Base-by-base conservation (phyloP, 2,329 filamentous ascomycete species). In the Monilinia vaccinii-corymbosi region DNA sequence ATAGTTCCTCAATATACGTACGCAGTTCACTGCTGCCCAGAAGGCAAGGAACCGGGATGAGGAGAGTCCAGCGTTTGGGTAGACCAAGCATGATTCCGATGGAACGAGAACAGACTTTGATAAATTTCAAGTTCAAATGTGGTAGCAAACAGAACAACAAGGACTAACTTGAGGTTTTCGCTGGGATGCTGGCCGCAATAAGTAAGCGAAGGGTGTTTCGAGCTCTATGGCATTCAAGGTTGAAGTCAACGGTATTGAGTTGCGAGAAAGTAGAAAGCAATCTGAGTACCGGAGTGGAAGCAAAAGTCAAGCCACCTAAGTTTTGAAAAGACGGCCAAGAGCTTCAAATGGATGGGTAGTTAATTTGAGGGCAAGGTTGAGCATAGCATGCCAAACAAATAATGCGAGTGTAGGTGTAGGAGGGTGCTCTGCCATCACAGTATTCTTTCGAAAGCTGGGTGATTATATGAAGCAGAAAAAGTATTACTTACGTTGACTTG, bases 401-500 rank as follows among this genome's bases (percentile, higher is more conserved):
- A 14, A 3, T 51, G 34, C 0, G 38, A 38, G 10, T 13, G 13
- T n/a, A 51, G 11, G 10, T 13, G 13, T n/a, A 51, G 11, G 25
- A 51, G 49, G 21, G 34, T 38, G 34, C 1, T 18, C 18, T 25
- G 34, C 34, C 14, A 36, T 25, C 49, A 16, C 49, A 50, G 13
- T 25, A 50, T 40, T 36, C 49, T 51, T n/a, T 44, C 38, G 28
- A 44, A 14, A 44, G 13, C 25, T 42, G 38, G 14, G 21, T 28
- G 16, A 18, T 28, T n/a, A 28, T 36, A 1, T n/a, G 42, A 46
- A 56, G 53, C 50, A 57, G 32, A 38, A 23, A 53, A 28, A 57
- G 55, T 36, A 31, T 14, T 34, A 72, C 71, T 69, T 61, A 73
- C 72, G 53, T 65, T 60, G 52, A 69, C 67, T 60, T 66, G 61